Evolutionary conservation across 2,329 filamentous ascomycete species (phyloP).

Genomic region (Alternaria incomplexa): DNA sequence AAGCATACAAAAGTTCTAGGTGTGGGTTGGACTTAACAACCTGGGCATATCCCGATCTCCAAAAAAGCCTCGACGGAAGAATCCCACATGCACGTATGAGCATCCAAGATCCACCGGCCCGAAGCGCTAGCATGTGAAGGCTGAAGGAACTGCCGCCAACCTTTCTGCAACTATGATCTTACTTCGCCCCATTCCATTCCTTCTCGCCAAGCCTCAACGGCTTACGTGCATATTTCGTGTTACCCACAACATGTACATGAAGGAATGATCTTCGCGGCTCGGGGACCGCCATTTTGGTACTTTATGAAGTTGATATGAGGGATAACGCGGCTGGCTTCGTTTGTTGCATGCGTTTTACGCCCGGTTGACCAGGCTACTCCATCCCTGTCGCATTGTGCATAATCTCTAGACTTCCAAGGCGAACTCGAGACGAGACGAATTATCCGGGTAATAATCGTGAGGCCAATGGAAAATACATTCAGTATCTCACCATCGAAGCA

Average conservation of each 20-base stretch:
- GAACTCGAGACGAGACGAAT: neutral
- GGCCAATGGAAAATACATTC: rapidly evolving
- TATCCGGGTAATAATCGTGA: neutral
- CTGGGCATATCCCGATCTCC: neutral
- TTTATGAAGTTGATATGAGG: neutral
- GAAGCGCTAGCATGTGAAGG: neutral
- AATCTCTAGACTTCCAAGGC: neutral
- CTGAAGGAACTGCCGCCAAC: neutral
- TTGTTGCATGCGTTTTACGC: neutral
- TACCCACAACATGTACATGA: neutral
- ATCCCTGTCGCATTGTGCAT: neutral
- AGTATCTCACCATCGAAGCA: neutral
- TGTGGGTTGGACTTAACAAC: neutral
- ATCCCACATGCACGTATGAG: neutral
- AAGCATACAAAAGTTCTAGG: neutral
- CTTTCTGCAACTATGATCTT: neutral
- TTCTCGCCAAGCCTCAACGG: neutral
- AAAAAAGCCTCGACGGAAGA: neutral
- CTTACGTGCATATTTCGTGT: neutral
- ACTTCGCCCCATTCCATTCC: neutral
- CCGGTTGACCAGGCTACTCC: neutral
- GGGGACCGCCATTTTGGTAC: neutral
- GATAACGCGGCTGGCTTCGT: neutral
- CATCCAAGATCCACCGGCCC: neutral
- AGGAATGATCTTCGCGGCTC: neutral